Conservation (phyloP, 1,284 basidiomycete genomes). For the Xerocomus nothofagi region DNA sequence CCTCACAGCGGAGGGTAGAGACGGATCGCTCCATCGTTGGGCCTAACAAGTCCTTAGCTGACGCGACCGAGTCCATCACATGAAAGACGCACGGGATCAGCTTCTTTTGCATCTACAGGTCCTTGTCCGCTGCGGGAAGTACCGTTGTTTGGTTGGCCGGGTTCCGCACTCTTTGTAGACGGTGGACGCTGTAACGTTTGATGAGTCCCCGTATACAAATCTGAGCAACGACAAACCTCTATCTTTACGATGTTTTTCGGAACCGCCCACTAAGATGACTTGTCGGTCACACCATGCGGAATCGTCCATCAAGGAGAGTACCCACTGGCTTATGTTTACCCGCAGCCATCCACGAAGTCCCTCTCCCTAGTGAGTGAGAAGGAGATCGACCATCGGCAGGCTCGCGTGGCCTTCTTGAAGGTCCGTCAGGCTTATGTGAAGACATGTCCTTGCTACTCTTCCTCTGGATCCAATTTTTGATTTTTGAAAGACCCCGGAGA, state of each 20-base stretch:
- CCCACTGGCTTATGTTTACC: neutral
- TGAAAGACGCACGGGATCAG: neutral
- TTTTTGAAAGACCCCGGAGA: rapidly evolving
- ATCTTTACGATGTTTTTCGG: neutral
- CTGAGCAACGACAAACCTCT: neutral
- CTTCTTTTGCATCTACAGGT: no score
- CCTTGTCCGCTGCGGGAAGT: neutral
- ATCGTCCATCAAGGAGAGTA: neutral
- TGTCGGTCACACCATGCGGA: neutral
- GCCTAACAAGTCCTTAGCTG: neutral
- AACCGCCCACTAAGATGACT: neutral
- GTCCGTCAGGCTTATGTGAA: neutral
- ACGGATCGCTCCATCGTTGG: neutral
- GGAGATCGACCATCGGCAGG: neutral
- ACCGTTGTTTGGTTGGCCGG: neutral
- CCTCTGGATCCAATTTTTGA: neutral
- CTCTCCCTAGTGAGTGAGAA: neutral
- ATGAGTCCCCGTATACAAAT: neutral
- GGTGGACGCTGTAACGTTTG: neutral
- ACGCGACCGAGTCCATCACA: neutral
- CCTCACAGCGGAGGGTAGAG: neutral
- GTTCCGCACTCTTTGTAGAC: neutral
- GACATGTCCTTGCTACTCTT: neutral
- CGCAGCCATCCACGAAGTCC: neutral
- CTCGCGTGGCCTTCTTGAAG: neutral